These are phyloP conservation scores for Neurospora intermedia DNA, from an alignment of 495 filamentous ascomycete species.

Conservation along the genomic window DNA sequence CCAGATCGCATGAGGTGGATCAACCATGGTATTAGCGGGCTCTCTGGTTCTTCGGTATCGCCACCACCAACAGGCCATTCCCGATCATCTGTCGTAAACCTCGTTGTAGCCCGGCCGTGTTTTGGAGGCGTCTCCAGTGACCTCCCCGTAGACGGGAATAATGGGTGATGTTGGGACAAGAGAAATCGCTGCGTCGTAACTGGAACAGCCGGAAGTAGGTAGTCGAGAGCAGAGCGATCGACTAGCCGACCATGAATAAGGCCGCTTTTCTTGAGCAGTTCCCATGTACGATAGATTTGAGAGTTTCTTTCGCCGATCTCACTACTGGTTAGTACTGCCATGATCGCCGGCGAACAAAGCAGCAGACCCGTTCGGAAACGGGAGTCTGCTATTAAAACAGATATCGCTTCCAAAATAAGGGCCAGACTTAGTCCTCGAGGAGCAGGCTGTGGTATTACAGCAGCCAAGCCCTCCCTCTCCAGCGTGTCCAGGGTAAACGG, in stretches of 20 bases:
- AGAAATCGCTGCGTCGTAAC: conserved; percentile 8
- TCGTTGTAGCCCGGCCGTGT: conserved; percentile 2
- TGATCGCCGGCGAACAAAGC: conserved; percentile 64
- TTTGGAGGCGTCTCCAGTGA: conserved; percentile 26
- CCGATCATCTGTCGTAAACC: not conserved
- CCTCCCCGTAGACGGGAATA: conserved; percentile 49
- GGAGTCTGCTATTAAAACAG: conserved; percentile 68
- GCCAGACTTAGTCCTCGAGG: conserved; percentile 50
- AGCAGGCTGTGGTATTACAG: conserved; percentile 44
- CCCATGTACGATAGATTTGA: conserved; percentile 17
- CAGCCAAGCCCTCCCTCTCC: conserved; percentile 30
- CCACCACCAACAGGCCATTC: conserved; percentile 13
- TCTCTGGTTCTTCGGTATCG: conserved; percentile 58
- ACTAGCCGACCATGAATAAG: conserved; percentile 7
- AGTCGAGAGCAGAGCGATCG: conserved; percentile 45
- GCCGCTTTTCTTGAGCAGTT: conserved; percentile 23
- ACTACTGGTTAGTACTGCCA: conserved; percentile 53
- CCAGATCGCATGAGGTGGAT: conserved; percentile 53
- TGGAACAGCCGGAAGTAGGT: conserved; percentile 43
- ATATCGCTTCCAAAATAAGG: conserved; percentile 68
- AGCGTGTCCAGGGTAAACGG: conserved; percentile 42
- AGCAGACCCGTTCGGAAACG: conserved; percentile 67
- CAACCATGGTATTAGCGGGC: conserved; percentile 72
- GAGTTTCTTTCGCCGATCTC: conserved; percentile 19
- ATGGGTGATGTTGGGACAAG: conserved; percentile 18